Evolutionary conservation across 441 rosid genomes (phyloP), one percentile per base, ranked within the genome.

Genomic region (Melastoma candidum): DNA sequence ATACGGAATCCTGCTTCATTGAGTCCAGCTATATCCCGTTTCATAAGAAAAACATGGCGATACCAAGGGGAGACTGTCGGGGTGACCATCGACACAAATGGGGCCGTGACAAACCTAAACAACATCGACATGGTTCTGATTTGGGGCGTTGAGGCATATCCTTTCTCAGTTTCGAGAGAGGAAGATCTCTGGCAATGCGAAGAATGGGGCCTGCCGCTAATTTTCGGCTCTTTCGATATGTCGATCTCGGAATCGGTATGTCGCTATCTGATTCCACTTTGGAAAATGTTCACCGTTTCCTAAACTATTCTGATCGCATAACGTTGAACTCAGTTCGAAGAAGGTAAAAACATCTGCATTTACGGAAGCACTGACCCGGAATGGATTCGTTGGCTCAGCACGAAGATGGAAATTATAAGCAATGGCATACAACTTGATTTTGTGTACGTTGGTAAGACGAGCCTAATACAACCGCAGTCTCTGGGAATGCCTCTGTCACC

Each of bases 121-220:
- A 90, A 89, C 25, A 63, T 84, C 52, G 85, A 90, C 60, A 84
- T 84, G 87, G 66, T 81, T 50, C 48, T 74, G 52, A 74, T 84
- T 13, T 86, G 97, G 97, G 95, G 95, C 60, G 67, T 74, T 48
- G 57, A 55, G 53, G 90, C 94, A 46, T 82, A 72, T 49, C 97
- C 94, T 14, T 90, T 86, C 63, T 79, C 97, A 47, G 53, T 65
- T 66, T 54, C 74, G 2, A 75, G 74, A 66, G 92, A 90, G 74
- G 64, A 50, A 57, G 71, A 74, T 61, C 85, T 90, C 10, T 90
- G 94, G 97, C 70, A 76, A 62, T 71, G 59, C 48, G 76, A 77
- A 72, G 58, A 57, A 24, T 78, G 85, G 84, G 81, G 72, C 29
- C 56, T 81, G 63, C 68, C 68, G 25, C 71, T 82, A 45, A 26